Evolutionary conservation across 2,329 filamentous ascomycete species (phyloP).

Genomic region (Beauveria pseudobassiana): DNA sequence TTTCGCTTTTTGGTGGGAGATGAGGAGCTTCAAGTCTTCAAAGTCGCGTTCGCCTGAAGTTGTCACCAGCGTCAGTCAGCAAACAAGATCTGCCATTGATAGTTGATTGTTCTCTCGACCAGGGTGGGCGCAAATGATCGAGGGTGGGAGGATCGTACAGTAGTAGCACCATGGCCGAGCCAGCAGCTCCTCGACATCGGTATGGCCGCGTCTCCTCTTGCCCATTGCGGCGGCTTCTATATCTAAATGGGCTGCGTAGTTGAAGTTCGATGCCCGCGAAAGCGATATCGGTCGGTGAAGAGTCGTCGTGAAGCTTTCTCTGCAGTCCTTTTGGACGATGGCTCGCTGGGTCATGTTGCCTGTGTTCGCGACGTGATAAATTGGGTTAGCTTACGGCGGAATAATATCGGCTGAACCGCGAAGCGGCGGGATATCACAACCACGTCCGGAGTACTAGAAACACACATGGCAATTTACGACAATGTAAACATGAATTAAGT

Average conservation of each 20-base stretch:
- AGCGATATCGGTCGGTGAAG: neutral
- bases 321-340: neutral
- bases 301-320: neutral
- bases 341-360: neutral
- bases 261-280: no score
- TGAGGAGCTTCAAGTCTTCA: constrained; percentile 92
- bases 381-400: constrained; percentile 1
- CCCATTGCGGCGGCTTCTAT: constrained; percentile 48
- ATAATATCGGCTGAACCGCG: constrained; percentile 7
- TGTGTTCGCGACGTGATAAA: constrained; percentile 1
- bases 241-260: neutral
- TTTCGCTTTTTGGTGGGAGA: constrained; percentile 97
- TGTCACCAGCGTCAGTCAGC: neutral
- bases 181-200: constrained; percentile 82
- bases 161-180: constrained; percentile 95
- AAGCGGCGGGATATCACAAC: neutral
- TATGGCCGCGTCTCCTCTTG: constrained; percentile 84
- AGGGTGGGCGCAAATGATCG: neutral
- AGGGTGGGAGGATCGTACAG: constrained; percentile 43
- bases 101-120: neutral
- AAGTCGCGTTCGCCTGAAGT: constrained; percentile 78
- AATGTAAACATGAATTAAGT: no score
- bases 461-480: no score
- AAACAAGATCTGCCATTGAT: neutral
- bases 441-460: neutral